These are phyloP conservation scores for Periconia sp. DNA, from an alignment of 2,329 filamentous ascomycete species.

Conservation along the genomic window DNA sequence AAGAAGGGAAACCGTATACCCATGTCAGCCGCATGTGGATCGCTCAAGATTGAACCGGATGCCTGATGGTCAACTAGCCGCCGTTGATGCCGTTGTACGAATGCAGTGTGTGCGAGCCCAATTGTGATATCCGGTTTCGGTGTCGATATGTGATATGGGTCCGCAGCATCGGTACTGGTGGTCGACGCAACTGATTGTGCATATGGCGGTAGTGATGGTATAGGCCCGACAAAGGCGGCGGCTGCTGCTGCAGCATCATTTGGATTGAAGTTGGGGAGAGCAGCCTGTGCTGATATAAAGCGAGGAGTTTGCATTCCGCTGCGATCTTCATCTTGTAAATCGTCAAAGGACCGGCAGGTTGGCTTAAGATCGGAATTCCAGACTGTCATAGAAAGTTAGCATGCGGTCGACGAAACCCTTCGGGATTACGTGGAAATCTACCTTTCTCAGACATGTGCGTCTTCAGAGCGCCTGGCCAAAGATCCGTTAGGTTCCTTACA, in stretches of 20 bases:
- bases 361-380: conserved; percentile 19
- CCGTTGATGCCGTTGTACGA: conserved; percentile 3
- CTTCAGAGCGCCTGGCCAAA: too few relatives aligned
- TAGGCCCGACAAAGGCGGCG: too few relatives aligned
- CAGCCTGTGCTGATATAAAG: too few relatives aligned
- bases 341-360: conserved; percentile 7
- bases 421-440: too few relatives aligned
- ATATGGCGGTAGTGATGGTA: conserved; percentile 16
- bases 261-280: conserved; percentile 2
- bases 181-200: conserved; percentile 14
- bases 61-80: conserved; percentile 12
- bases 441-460: too few relatives aligned
- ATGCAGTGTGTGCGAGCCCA: conserved; percentile 7
- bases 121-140: conserved; percentile 9
- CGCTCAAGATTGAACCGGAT: conserved; percentile 9
- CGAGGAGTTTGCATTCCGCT: too few relatives aligned
- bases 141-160: conserved; percentile 18
- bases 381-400: too few relatives aligned
- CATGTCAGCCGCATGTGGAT: conserved; percentile 6
- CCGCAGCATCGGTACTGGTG: conserved; percentile 18
- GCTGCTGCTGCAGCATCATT: too few relatives aligned
- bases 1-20: conserved; percentile 10
- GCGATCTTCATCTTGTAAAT: neutral
- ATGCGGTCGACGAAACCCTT: too few relatives aligned
- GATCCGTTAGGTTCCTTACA: too few relatives aligned